Base-by-base conservation (phyloP, 805 yeast genomes). In the Schwanniomyces sp. region DNA sequence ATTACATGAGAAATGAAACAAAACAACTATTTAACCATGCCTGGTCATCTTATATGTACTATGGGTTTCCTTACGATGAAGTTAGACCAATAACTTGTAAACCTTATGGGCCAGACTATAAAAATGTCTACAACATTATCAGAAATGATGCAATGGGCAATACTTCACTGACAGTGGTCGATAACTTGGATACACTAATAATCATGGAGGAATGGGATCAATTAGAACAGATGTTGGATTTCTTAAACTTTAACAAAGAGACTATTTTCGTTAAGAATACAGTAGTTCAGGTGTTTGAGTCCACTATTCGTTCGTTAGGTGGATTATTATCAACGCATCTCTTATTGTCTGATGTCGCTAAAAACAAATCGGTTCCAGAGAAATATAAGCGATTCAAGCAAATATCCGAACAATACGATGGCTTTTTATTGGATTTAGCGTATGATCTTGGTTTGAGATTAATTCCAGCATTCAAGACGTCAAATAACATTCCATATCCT, bases 141-240 rank as follows among this genome's bases (percentile, higher is more conserved):
- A 70, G 86, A 40, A 90, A 89, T 60, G 98, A 91, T 61, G 94
- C 86, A 0, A 63, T 90, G 69, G 97, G 97, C 0, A 90, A 90
- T 57, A 84, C 82, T 47, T 81, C 96, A 0, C 76, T 85, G 55
- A 89, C 96, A 0, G 66, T 91, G 41, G 69, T 91, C 25, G 98
- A 91, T 63, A 77, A 87, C 11, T 62, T 92, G 36, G 96, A 94
- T 51, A 84, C 92, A 11, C 78, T 88, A 50, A 84, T 91, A 5
- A 75, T 91, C 4, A 69, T 91, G 70, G 84, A 82, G 36, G 87
- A 88, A 53, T 74, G 76, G 58, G 76, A 72, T 12, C 74, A 74
- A 34, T 84, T 91, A 52, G 70, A 68, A 6, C 6, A 16, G 12
- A 59, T 63, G 47, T 52, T 74, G 24, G 41, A 41, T 7, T 72